Base-by-base conservation (phyloP, 306 rosid genomes). In the Urtica urens region DNA sequence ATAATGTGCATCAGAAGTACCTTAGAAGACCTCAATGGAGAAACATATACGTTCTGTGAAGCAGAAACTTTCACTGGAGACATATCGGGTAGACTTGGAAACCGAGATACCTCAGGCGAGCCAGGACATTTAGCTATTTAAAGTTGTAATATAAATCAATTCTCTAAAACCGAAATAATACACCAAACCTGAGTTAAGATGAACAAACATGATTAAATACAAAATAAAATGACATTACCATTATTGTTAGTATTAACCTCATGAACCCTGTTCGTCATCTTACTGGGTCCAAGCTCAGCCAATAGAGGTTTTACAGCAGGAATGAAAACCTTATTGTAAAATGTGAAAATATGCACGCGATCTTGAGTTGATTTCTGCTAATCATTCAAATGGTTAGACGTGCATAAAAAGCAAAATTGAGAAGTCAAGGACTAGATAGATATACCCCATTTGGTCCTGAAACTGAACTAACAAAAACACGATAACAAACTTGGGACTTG, bases 41-140 rank as follows among this genome's bases (percentile, higher is more conserved):
- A 92, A 38, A 92, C 99, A 7, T 92, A 92, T 8, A 92, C 99
- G 50, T 92, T 92, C 67, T 82, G 99, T 24, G 81, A 51, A 9
- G 99, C 86, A 50, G 99, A 92, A 19, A 92, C 96, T 67, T 92
- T 92, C 74, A 85, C 86, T 2, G 99, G 99, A 5, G 99, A 92
- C 99, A 92, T 92, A 67, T 92, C 99, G 12, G 99, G 99, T 54
- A 92, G 93, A 65, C 77, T 82, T 35, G 94, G 96, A 60, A 92
- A 92, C 53, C 85, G 65, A 22, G 99, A 79, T 60, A 82, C 71
- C 64, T 86, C 79, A 13, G 99, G 99, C 27, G 99, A 92, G 39
- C 87, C 94, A 5, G 99, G 99, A 60, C 92, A 79, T 54, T 73
- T 84, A 55, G 73, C 96, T 75, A 59, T 69, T 49, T 61, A 58